A percentile compares a stretch with the other conserved stretches of the same genome.
phyloP scores from a whole-genome alignment of 768 basidiomycete genomes.

The Atractiella rhizophila region DNA sequence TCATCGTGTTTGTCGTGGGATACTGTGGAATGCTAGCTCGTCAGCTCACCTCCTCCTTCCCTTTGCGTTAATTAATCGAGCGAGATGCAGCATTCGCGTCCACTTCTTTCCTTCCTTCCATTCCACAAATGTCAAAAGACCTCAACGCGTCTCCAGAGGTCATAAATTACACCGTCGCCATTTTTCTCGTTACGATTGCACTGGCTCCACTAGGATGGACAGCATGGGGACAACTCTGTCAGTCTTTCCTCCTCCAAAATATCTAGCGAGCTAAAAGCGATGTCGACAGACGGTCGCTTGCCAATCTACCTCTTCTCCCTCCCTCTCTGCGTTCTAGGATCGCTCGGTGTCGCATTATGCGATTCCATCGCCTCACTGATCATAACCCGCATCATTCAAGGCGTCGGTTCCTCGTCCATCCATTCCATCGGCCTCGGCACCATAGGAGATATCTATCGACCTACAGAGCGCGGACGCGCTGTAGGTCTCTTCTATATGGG shows the following conservation, averaged over 20 bases:
- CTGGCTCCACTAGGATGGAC: constrained; percentile 1
- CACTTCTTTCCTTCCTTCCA: constrained; percentile 1
- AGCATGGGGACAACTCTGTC: not conserved
- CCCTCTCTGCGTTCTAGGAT: constrained; percentile 4
- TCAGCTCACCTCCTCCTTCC: no score
- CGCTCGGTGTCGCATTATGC: constrained; percentile 1
- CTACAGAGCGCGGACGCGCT: not conserved
- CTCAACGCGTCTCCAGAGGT: not conserved
- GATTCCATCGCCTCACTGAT: constrained; percentile 1
- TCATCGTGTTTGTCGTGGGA: no score
- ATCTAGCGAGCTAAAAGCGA: not conserved
- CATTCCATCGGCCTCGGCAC: constrained; percentile 6
- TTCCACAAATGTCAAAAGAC: constrained; percentile 1
- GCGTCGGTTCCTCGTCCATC: not conserved
- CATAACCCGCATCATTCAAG: constrained; percentile 5
- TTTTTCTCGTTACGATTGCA: constrained; percentile 5
- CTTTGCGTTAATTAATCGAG: no score
- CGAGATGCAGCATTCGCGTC: not conserved
- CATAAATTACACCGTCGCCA: constrained; percentile 1
- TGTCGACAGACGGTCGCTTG: constrained; percentile 2
- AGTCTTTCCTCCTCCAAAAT: not conserved
- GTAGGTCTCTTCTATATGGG: constrained; percentile 5
- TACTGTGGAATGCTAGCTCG: no score
- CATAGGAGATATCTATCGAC: constrained; percentile 4
- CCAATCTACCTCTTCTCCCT: constrained; percentile 3